Conservation (phyloP, 257 asterid genomes). For the Cinchona pubescens region DNA sequence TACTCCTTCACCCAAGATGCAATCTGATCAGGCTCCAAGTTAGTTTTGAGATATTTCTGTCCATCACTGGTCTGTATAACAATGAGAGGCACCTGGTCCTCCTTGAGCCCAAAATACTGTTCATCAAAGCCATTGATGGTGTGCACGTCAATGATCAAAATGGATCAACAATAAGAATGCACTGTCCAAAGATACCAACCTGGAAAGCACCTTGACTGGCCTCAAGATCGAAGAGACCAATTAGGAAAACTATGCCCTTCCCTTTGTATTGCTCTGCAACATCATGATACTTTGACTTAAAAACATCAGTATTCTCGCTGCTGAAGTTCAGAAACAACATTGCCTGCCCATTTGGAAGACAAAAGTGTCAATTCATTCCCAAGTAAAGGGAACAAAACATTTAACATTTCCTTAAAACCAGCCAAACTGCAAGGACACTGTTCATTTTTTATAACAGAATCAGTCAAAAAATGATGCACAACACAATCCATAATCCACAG, state of each 20-base stretch:
- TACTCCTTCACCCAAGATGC: slow-evolving; percentile 74
- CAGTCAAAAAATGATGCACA: background rate
- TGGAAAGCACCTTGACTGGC: slow-evolving; percentile 91
- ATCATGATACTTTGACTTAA: slow-evolving; percentile 64
- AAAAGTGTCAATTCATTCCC: background rate
- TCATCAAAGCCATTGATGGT: slow-evolving; percentile 17
- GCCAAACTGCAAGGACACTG: background rate
- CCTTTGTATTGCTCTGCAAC: slow-evolving; percentile 73
- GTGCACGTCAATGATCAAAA: slow-evolving; percentile 17
- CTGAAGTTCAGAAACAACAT: slow-evolving; percentile 71
- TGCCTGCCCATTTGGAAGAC: slow-evolving; percentile 50
- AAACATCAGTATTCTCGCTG: slow-evolving; percentile 55
- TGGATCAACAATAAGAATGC: slow-evolving; percentile 15
- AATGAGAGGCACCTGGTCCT: slow-evolving; percentile 78
- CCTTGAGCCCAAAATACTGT: slow-evolving; percentile 88
- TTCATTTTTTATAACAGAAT: background rate
- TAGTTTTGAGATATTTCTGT: slow-evolving; percentile 65
- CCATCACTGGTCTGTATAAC: slow-evolving; percentile 66
- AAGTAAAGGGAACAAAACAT: background rate
- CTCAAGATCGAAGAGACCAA: slow-evolving; percentile 82
- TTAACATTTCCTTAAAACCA: slow-evolving; percentile 10
- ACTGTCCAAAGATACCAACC: slow-evolving; percentile 43
- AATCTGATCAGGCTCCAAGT: slow-evolving; percentile 73
- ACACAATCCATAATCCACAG: background rate
- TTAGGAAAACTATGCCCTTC: slow-evolving; percentile 56